These are phyloP conservation scores for Acacia concinna DNA, from an alignment of 331 rosid species.

Conservation along the genomic window DNA sequence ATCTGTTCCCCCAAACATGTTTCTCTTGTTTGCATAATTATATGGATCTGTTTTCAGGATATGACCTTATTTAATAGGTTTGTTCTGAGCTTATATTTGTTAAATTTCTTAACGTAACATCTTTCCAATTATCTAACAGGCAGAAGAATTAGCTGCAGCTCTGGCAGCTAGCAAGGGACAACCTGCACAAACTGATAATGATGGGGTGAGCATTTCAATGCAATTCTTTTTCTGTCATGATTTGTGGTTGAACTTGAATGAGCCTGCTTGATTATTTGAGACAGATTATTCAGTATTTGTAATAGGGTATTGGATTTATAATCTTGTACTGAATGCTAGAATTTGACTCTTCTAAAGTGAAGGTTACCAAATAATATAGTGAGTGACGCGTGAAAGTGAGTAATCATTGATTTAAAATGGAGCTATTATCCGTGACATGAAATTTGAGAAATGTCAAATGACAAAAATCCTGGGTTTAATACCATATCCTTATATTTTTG, in stretches of 20 bases:
- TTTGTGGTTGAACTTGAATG: not conserved
- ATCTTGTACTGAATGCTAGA: not conserved
- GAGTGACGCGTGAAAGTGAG: not conserved
- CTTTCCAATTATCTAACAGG: conserved; percentile 37
- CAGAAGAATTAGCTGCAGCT: conserved; percentile 94
- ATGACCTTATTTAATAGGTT: conserved; percentile 12
- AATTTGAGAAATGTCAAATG: not conserved
- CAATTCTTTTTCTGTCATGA: conserved; percentile 8
- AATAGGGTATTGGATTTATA: not conserved
- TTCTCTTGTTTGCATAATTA: conserved; percentile 1
- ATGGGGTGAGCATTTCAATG: conserved; percentile 55
- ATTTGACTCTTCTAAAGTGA: not conserved
- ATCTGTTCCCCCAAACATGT: not conserved
- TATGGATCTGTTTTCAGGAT: not conserved
- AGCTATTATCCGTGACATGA: not conserved
- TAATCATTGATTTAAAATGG: not conserved
- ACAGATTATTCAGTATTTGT: conserved; percentile 14
- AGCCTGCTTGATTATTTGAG: conserved; percentile 15
- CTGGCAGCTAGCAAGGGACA: conserved; percentile 75
- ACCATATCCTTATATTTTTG: not conserved
- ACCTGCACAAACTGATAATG: conserved; percentile 59
- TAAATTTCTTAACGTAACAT: conserved; percentile 18
- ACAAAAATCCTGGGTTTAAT: not conserved
- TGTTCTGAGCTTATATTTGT: not conserved
- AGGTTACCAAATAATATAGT: not conserved